Base-by-base conservation (phyloP, 495 filamentous ascomycete genomes). In the Articulospora tetracladia region DNA sequence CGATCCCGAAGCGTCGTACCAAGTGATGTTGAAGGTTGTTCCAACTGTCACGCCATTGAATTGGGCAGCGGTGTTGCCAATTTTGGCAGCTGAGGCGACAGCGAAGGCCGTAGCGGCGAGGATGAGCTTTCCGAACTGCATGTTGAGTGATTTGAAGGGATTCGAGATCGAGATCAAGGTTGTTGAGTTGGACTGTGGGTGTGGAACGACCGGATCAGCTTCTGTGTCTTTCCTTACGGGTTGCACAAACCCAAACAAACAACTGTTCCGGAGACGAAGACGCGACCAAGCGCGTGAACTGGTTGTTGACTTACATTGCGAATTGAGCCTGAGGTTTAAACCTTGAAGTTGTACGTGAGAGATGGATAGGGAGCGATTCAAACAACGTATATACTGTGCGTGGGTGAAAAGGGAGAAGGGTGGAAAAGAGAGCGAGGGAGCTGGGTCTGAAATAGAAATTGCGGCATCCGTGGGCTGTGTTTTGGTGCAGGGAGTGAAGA, bases 51-150 rank as follows among this genome's bases (percentile, higher is more conserved):
- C 28, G 23, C 12, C 25, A 4, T 30, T 36, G 57, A 60, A 66
- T 52, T 53, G 56, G 8, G 41, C 3, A 1, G 57, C 22, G 52
- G 47, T 23, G n/a, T 27, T 63, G 44, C 56, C 60, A 41, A 66
- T 57, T 19, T 62, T 17, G 15, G 57, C 57, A 7, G 51, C 51
- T 24, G 39, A 48, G 34, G 53, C 60, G 27, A 50, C n/a, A 3
- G 56, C 41, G 36, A 58, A 41, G 12, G 58, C 60, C 2, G 57
- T 30, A 41, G 60, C 53, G 10, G 55, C 64, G 28, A 66, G 4
- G 57, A 66, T 24, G 53, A 55, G 1, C 12, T 23, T 59, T 26
- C 57, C 22, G 57, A 66, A 66, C 26, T 63, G 60, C 64, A 66
- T 66, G 34, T 57, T 61, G 60, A 55, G 36, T 51, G 52, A 52